Conservation (phyloP, 768 basidiomycete species). For the Ramaria rubella region DNA sequence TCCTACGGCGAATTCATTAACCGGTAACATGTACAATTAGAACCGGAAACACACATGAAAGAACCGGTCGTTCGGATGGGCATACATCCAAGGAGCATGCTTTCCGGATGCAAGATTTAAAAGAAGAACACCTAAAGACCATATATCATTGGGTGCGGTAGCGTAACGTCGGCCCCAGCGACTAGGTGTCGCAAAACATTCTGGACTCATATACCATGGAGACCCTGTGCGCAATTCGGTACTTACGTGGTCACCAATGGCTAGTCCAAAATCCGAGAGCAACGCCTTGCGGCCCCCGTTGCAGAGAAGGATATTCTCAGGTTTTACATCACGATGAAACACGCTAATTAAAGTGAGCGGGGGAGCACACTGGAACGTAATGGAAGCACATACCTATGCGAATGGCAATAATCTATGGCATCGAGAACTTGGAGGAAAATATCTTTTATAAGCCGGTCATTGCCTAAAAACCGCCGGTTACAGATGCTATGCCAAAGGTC, state of each 20-base stretch:
- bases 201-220: constrained; percentile 98
- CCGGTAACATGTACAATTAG: constrained; percentile 60
- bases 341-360: constrained; percentile 38
- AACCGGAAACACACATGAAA: constrained; percentile 61
- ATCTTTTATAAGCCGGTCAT: constrained; percentile 35
- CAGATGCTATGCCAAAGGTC: constrained; percentile 40
- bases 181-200: constrained; percentile 78
- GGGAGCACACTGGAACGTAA: constrained; percentile 30
- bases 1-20: constrained; percentile 38
- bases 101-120: constrained; percentile 92
- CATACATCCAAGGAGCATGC: constrained; percentile 88
- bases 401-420: constrained; percentile 41
- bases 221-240: constrained; percentile 93
- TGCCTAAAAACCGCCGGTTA: constrained; percentile 24
- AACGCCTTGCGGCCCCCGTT: constrained; percentile 5
- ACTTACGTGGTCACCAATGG: constrained; percentile 79
- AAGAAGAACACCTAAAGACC: constrained; percentile 94
- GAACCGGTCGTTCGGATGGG: constrained; percentile 73
- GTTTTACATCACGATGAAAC: constrained; percentile 48
- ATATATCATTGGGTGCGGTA: constrained; percentile 86
- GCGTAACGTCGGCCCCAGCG: constrained; percentile 61
- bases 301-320: constrained; percentile 39
- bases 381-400: constrained; percentile 27
- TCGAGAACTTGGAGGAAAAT: constrained; percentile 44
- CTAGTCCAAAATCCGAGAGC: constrained; percentile 48